Evolutionary conservation across 768 basidiomycete species (phyloP).

Genomic region (Scleroderma citrinum): DNA sequence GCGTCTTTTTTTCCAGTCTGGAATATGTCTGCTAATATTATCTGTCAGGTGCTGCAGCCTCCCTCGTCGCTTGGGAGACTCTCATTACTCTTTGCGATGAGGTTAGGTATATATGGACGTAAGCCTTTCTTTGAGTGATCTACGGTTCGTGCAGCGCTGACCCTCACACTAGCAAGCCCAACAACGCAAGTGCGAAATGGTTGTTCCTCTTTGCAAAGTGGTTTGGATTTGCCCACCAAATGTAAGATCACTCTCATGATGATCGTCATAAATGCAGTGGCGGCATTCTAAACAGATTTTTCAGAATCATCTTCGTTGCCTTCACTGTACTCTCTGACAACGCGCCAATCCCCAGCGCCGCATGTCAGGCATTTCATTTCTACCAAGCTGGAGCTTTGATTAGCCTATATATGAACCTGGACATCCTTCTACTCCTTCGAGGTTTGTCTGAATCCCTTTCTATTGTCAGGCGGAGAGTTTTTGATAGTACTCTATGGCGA

Average conservation of each 20-base stretch:
- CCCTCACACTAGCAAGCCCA: conserved; percentile 9
- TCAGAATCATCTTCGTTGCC: conserved; percentile 7
- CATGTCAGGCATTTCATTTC: conserved; percentile 11
- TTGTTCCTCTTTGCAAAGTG: conserved; percentile 22
- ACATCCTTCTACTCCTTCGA: conserved; percentile 17
- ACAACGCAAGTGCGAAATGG: conserved; percentile 17
- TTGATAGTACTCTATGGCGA: neutral
- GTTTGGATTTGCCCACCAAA: conserved; percentile 10
- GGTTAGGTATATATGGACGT: conserved; percentile 19
- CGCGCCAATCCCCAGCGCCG: neutral
- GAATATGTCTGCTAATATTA: too few relatives aligned
- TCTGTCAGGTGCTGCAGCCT: conserved; percentile 7
- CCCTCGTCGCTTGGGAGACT: conserved; percentile 15
- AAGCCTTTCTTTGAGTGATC: conserved; percentile 5
- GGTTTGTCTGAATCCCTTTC: conserved; percentile 11
- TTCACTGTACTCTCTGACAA: neutral
- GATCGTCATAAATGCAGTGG: neutral
- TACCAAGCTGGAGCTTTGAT: conserved; percentile 9
- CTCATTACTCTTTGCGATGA: conserved; percentile 15
- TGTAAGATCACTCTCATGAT: conserved; percentile 4
- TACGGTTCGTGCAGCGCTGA: neutral
- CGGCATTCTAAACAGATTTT: neutral
- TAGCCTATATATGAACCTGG: conserved; percentile 12
- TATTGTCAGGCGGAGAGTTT: neutral
- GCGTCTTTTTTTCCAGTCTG: too few relatives aligned